Conservation (phyloP, 768 basidiomycete species). For the Pholiota conissans region DNA sequence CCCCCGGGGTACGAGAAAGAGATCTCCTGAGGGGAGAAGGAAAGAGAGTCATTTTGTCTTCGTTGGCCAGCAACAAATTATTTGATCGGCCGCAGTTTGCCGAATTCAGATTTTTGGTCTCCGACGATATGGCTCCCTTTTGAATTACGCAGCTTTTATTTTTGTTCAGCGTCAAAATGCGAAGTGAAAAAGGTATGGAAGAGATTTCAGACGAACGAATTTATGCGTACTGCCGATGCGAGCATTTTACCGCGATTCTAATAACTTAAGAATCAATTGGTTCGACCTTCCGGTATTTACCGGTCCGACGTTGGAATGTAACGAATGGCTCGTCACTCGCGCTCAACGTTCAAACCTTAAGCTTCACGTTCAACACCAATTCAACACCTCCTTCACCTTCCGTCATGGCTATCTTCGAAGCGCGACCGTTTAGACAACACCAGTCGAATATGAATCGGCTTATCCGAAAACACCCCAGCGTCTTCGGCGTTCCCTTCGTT, state of each 20-base stretch:
- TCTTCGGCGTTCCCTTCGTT: conserved; percentile 89
- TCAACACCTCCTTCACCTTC: not conserved
- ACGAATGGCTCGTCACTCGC: too few relatives aligned
- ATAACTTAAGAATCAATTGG: too few relatives aligned
- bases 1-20: conserved; percentile 3
- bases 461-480: conserved; percentile 59
- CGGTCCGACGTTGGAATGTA: too few relatives aligned
- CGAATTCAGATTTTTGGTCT: conserved; percentile 13
- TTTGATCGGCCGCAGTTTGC: conserved; percentile 21
- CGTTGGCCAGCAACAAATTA: conserved; percentile 14
- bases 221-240: too few relatives aligned
- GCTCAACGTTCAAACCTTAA: too few relatives aligned
- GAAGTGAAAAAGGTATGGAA: too few relatives aligned
- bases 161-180: too few relatives aligned
- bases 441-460: conserved; percentile 38
- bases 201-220: too few relatives aligned
- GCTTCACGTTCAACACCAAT: too few relatives aligned
- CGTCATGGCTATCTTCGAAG: conserved; percentile 15
- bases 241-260: too few relatives aligned
- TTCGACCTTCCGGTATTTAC: too few relatives aligned
- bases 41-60: conserved; percentile 20
- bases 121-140: not conserved
- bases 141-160: too few relatives aligned
- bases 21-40: conserved; percentile 2
- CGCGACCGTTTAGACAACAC: conserved; percentile 1